phyloP scores from a whole-genome alignment of 2,329 filamentous ascomycete species.

The Fusarium papillatum region DNA sequence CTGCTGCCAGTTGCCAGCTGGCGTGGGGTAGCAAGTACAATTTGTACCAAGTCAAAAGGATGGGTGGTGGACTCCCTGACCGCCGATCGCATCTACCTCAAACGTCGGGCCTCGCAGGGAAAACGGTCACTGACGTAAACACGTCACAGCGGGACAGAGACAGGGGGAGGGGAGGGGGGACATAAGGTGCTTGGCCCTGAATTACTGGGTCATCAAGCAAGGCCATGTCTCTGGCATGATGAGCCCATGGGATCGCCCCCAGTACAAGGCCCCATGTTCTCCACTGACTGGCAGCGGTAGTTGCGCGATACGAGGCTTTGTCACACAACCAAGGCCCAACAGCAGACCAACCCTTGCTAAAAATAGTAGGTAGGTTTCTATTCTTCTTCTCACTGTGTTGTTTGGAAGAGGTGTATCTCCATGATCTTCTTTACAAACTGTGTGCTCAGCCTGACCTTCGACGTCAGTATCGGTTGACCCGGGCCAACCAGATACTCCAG shows the following conservation, averaged over 20 bases:
- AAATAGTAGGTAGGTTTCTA: constrained; percentile 19
- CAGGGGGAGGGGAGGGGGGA: neutral
- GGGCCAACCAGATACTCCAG: constrained; percentile 15
- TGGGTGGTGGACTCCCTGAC: neutral
- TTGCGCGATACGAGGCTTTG: constrained; percentile 9
- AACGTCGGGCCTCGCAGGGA: neutral
- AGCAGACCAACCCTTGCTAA: constrained; percentile 13
- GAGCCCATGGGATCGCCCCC: neutral
- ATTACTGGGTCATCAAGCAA: neutral
- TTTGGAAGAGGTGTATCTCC: constrained; percentile 3
- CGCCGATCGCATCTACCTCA: constrained; percentile 5
- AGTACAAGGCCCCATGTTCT: neutral
- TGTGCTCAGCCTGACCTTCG: constrained; percentile 3
- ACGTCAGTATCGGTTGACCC: constrained; percentile 26
- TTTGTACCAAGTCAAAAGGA: constrained; percentile 14
- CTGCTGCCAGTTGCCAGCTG: neutral
- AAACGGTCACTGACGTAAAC: constrained; percentile 4
- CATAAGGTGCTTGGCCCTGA: neutral
- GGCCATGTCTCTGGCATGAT: neutral
- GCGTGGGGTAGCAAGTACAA: neutral
- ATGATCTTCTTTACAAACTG: neutral
- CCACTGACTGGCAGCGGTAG: neutral
- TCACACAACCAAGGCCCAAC: neutral
- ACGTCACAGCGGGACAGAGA: neutral
- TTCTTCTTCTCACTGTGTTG: neutral